Evolutionary conservation across 148 eudicot species (phyloP), one percentile per base, ranked within the genome.

Genomic region (Vaccinium corymbosum): DNA sequence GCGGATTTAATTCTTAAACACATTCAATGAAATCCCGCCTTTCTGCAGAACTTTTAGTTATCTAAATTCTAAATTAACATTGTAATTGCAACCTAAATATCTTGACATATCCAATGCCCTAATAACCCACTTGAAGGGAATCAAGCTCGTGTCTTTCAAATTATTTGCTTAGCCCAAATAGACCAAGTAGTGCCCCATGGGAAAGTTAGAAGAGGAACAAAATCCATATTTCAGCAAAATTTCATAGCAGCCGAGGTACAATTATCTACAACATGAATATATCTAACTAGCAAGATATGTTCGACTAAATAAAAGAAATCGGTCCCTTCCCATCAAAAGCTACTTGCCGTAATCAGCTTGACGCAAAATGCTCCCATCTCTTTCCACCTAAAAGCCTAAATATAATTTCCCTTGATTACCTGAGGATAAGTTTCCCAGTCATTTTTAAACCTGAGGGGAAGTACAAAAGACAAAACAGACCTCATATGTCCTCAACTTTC

Each of bases 401-500:
- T 64, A 64, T 64, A 22, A n/a, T 22, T 8, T 13, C 71, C 13
- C 71, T 64, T 25, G 71, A 22, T 22, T 20, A 61, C 68, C 27
- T 8, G 68, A 22, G 71, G 6, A 22, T 64, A 64, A 64, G 32
- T 20, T 22, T 64, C 22, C 29, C 22, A 64, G 29, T 62, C 29
- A 62, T 7, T 61, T 62, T 29, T 9, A 22, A 64, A 64, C 71
- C 3, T 22, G 71, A 22, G 11, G 68, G 27, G 12, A 61, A 61
- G 32, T 64, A 64, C 9, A 64, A 22, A 64, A 22, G 71, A 64
- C 64, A 64, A 22, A 64, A 22, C 29, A 64, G 32, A 64, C 29
- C 71, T 64, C 71, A 22, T 64, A 64, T 64, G 71, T 10, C 71
- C 71, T 64, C 29, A 64, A 64, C 71, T 64, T 64, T 64, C 71